A percentile compares a stretch with the other conserved stretches of the same genome.
Evolutionary conservation across 768 basidiomycete species (phyloP).

Genomic region (Dendrothele bispora): DNA sequence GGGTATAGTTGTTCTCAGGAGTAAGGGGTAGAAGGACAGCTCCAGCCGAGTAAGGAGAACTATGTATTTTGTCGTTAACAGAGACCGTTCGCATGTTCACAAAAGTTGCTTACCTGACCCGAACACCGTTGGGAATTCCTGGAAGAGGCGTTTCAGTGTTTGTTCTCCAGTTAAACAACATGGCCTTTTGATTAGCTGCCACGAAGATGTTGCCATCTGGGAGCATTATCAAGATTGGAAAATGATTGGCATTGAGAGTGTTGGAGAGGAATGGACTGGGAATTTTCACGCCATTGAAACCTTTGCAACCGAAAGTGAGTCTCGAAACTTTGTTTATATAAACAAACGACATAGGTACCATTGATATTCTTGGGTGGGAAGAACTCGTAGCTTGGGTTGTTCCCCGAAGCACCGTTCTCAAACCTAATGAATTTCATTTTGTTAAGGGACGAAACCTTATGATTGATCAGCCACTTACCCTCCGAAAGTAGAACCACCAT

Average conservation of each 20-base stretch:
- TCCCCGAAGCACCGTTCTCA: not conserved
- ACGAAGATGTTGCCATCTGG: constrained; percentile 21
- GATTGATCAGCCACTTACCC: not conserved
- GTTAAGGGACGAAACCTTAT: not conserved
- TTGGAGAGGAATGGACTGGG: constrained; percentile 4
- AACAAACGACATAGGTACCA: too few species aligned
- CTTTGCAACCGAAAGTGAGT: not conserved
- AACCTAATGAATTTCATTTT: not conserved
- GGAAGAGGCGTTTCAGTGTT: constrained; percentile 10
- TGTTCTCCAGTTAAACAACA: constrained; percentile 22
- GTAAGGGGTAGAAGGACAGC: too few species aligned
- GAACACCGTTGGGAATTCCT: too few species aligned
- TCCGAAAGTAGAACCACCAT: not conserved
- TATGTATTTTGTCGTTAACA: not conserved
- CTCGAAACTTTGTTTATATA: not conserved
- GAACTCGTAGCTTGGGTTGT: constrained; percentile 4
- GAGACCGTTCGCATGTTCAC: not conserved
- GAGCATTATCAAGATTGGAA: constrained; percentile 8
- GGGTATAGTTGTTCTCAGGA: too few species aligned
- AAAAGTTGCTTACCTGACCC: not conserved
- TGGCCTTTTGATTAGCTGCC: constrained; percentile 18
- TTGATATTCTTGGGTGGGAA: constrained; percentile 7
- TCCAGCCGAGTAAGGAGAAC: constrained; percentile 21
- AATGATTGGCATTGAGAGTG: constrained; percentile 5
- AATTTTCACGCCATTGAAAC: constrained; percentile 2